Base-by-base conservation (phyloP, 768 basidiomycete species). In the Glaciozyma antarctica region DNA sequence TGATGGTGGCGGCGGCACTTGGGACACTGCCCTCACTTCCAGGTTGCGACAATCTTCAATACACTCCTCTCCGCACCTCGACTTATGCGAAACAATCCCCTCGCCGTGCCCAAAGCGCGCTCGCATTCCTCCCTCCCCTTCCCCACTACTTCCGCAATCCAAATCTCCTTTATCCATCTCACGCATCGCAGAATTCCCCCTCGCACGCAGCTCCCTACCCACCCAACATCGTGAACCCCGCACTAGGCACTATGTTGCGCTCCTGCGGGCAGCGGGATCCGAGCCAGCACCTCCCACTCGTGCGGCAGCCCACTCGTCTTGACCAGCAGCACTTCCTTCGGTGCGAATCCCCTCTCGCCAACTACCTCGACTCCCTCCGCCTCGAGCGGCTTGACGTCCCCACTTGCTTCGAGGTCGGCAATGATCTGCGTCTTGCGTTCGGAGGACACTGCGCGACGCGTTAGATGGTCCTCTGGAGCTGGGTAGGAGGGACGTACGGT, bases 221-320 rank as follows among this genome's bases (percentile, higher is more conserved):
- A 8, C 55, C 34, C 34, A 56, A 8, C 32, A 38, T 56, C 21
- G 38, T 24, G 22, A 38, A 16, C 32, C 21, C 34, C 34, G n/a
- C 8, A 21, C 32, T 4, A 32, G 32, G 15, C 22, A 9, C 22
- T 4, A n/a, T 13, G 12, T 38, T 57, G 7, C n/a, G 19, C 17
- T 21, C 30, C 34, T 7, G n/a, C n/a, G n/a, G 10, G 17, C 32
- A 61, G 16, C 26, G 60, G 43, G 3, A 62, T 38, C 45, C 45
- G 21, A 44, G 26, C 61, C 6, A 62, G 22, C 9, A 62, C 54
- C 44, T 62, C 44, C 61, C 61, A 62, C 21, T 28, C 45, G n/a
- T 30, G 43, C 28, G 53, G 54, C 19, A 28, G 19, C 30, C 61
- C 61, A 7, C 5, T 2, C 17, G 61, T 62, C 45, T 13, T 56